Evolutionary conservation across 441 rosid genomes (phyloP).

Genomic region (Monsonia emarginata): DNA sequence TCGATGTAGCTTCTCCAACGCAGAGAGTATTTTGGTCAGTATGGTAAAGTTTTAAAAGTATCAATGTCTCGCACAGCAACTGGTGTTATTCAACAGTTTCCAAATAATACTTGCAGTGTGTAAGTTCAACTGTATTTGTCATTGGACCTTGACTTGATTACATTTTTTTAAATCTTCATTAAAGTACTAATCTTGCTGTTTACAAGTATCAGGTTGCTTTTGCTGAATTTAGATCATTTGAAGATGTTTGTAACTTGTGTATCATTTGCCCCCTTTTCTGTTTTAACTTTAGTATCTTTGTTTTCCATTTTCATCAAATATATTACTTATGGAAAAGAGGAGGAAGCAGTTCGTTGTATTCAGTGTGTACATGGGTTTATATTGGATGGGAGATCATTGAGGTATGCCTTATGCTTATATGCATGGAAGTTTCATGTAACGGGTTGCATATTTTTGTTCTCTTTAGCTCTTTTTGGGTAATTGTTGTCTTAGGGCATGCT

Average conservation of each 20-base stretch:
- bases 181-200: background rate
- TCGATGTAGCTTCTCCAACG: constrained; percentile 37
- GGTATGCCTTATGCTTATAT: constrained; percentile 25
- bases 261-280: background rate
- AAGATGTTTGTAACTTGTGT: constrained; percentile 1
- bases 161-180: background rate
- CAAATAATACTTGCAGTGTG: constrained; percentile 69
- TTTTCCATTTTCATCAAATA: constrained; percentile 27
- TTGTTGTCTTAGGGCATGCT: constrained; percentile 41
- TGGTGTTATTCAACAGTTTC: constrained; percentile 59
- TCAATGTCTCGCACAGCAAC: constrained; percentile 62
- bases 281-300: background rate
- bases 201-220: background rate
- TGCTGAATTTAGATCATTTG: background rate
- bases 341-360: constrained; percentile 56
- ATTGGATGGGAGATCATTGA: constrained; percentile 46
- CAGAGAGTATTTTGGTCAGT: constrained; percentile 66
- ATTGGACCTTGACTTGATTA: background rate
- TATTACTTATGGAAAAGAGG: constrained; percentile 50
- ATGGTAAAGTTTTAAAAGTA: constrained; percentile 75
- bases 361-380: constrained; percentile 44
- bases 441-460: constrained; percentile 5
- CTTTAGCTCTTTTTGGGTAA: constrained; percentile 7
- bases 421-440: background rate
- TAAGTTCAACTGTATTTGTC: constrained; percentile 20